phyloP scores from a whole-genome alignment of 805 yeast genomes.

The Danielozyma ontarioensis region DNA sequence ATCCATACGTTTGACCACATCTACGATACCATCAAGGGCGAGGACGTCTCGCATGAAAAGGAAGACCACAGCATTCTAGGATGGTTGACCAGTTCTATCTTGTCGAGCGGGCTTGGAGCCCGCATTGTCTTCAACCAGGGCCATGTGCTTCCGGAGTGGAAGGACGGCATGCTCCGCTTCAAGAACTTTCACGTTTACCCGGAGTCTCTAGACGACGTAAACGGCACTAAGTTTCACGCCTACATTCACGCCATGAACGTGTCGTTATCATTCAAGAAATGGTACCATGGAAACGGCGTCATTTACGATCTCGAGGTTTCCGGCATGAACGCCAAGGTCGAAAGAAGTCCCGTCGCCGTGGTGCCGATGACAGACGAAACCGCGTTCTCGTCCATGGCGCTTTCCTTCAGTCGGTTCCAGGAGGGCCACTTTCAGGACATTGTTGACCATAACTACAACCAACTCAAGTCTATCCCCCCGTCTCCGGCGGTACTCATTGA shows the following conservation, averaged over 20 bases:
- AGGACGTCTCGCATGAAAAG: slow-evolving; percentile 18
- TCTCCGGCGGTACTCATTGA: slow-evolving; percentile 15
- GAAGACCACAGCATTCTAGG: slow-evolving; percentile 29
- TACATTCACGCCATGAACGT: slow-evolving; percentile 39
- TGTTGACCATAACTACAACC: slow-evolving; percentile 16
- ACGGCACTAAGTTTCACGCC: slow-evolving; percentile 21
- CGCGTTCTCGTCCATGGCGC: slow-evolving; percentile 5
- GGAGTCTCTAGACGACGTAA: neutral
- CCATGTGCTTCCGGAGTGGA: slow-evolving; percentile 35
- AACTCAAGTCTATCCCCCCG: slow-evolving; percentile 4
- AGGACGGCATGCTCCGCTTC: slow-evolving; percentile 47
- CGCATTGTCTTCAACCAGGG: slow-evolving; percentile 35
- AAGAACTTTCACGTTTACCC: slow-evolving; percentile 28
- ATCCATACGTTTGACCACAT: slow-evolving; percentile 32
- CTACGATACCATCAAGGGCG: slow-evolving; percentile 14
- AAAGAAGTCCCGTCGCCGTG: slow-evolving; percentile 10
- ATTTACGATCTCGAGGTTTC: slow-evolving; percentile 43
- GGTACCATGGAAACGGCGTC: slow-evolving; percentile 53
- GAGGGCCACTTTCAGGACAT: slow-evolving; percentile 28
- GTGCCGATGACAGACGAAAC: slow-evolving; percentile 1
- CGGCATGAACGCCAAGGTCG: slow-evolving; percentile 41
- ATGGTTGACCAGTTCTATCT: slow-evolving; percentile 27
- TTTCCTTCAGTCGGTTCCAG: slow-evolving; percentile 18
- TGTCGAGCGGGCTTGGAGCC: slow-evolving; percentile 36
- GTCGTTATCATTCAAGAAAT: slow-evolving; percentile 46